Evolutionary conservation across 257 asterid genomes (phyloP).

Genomic region (Coffea eugenioides): DNA sequence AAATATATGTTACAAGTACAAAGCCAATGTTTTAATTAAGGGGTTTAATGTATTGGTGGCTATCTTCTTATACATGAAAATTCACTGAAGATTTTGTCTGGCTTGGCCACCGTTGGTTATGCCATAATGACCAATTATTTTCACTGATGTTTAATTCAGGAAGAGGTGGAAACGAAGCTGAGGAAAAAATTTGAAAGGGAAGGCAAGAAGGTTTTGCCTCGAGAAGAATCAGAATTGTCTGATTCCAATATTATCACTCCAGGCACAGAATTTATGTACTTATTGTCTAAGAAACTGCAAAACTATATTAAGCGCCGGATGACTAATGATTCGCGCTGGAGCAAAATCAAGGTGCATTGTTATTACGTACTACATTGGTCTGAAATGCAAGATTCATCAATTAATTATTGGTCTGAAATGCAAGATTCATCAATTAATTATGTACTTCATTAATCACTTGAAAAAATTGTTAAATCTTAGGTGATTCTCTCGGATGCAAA

Average conservation of each 20-base stretch:
- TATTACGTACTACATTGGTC: too few relatives aligned
- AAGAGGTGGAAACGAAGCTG: too few relatives aligned
- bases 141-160: too few relatives aligned
- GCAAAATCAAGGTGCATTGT: slow-evolving; percentile 42
- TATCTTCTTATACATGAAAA: too few relatives aligned
- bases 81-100: too few relatives aligned
- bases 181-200: slow-evolving; percentile 67
- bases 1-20: too few relatives aligned
- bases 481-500: slow-evolving; percentile 95
- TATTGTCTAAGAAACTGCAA: slow-evolving; percentile 36
- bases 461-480: slow-evolving; percentile 23
- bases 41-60: too few relatives aligned
- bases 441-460: too few relatives aligned
- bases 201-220: slow-evolving; percentile 87
- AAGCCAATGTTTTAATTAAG: too few relatives aligned
- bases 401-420: neutral
- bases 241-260: slow-evolving; percentile 95
- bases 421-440: neutral
- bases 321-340: slow-evolving; percentile 38
- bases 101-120: slow-evolving; percentile 34
- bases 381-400: neutral
- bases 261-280: slow-evolving; percentile 81
- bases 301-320: slow-evolving; percentile 46
- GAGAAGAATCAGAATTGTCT: slow-evolving; percentile 68
- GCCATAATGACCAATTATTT: slow-evolving; percentile 15